Conservation (phyloP, 2,329 filamentous ascomycete species). For the Rasamsonia emersonii region DNA sequence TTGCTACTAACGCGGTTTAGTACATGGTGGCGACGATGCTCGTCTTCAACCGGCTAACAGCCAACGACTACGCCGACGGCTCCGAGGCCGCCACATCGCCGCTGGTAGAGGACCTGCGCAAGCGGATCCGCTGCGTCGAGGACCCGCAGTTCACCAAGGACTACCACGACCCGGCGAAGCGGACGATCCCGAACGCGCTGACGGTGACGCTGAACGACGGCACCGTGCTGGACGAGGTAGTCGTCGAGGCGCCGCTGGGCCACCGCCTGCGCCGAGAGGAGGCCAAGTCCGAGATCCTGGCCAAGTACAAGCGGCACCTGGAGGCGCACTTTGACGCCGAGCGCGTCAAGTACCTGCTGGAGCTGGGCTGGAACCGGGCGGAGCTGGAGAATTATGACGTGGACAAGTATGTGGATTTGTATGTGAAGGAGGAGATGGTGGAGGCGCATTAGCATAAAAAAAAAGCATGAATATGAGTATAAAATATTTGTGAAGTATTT, state of each 20-base stretch:
- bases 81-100: conserved; percentile 83
- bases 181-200: conserved; percentile 94
- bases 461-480: neutral
- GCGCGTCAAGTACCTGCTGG: conserved; percentile 72
- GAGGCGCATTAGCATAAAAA: conserved; percentile 1
- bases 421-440: conserved; percentile 48
- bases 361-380: conserved; percentile 66
- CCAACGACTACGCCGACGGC: conserved; percentile 87
- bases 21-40: conserved; percentile 99
- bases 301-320: conserved; percentile 91
- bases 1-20: conserved; percentile 23
- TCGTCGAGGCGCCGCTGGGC: conserved; percentile 88
- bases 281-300: conserved; percentile 93
- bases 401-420: conserved; percentile 90
- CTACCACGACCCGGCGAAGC: conserved; percentile 88
- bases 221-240: conserved; percentile 80
- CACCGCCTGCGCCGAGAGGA: conserved; percentile 87
- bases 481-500: neutral
- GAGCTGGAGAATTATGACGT: conserved; percentile 73
- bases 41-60: conserved; percentile 84
- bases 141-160: conserved; percentile 89
- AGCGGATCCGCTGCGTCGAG: conserved; percentile 94
- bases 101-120: conserved; percentile 80
- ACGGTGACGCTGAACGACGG: conserved; percentile 94
- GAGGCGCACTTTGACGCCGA: conserved; percentile 69